Evolutionary conservation across 2,329 filamentous ascomycete species (phyloP).

Genomic region (Talaromyces sp.): DNA sequence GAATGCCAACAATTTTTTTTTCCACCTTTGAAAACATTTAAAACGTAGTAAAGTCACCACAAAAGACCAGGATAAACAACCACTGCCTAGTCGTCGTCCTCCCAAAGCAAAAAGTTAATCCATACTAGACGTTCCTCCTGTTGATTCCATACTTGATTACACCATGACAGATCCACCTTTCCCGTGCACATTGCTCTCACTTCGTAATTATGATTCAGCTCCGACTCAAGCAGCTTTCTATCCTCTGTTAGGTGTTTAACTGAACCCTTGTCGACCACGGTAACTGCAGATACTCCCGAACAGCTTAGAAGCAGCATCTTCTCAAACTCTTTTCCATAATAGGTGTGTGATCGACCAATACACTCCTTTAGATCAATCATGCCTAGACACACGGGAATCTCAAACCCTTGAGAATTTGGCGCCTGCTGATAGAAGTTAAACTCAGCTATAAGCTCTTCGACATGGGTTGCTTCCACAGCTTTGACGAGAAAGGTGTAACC

Average conservation of each 20-base stretch:
- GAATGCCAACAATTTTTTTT: background rate
- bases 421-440: background rate
- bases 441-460: background rate
- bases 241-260: background rate
- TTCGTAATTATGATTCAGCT: background rate
- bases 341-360: background rate
- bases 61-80: background rate
- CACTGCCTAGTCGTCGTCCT: background rate
- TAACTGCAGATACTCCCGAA: background rate
- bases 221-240: background rate
- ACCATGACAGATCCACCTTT: background rate
- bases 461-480: background rate
- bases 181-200: background rate
- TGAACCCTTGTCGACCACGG: background rate
- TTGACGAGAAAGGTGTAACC: conserved; percentile 1
- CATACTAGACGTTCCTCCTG: background rate
- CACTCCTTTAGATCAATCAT: background rate
- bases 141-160: background rate
- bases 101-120: background rate
- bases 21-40: background rate
- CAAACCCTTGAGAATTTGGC: background rate
- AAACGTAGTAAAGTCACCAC: background rate
- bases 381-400: background rate
- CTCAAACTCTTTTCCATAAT: background rate
- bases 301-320: conserved; percentile 1